These are phyloP conservation scores for Yarrowia alimentaria DNA, from an alignment of 805 yeast genomes.

Conservation along the genomic window DNA sequence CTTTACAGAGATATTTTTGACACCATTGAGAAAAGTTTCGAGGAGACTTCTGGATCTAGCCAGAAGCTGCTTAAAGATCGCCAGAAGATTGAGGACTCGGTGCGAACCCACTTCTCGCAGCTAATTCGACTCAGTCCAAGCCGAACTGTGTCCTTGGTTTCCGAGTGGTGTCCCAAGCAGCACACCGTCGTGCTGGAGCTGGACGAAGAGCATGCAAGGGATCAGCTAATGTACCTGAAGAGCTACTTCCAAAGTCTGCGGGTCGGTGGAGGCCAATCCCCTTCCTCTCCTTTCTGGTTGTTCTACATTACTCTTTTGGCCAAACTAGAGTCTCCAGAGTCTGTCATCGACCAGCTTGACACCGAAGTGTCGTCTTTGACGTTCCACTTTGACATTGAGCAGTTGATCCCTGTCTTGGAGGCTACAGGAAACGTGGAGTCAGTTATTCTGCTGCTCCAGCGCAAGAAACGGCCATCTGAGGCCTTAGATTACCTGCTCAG, in stretches of 20 bases:
- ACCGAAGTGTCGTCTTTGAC: background rate
- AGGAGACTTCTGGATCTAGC: conserved; percentile 13
- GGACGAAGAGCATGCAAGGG: conserved; percentile 32
- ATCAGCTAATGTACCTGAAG: conserved; percentile 14
- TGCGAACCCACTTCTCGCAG: background rate
- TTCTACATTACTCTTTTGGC: conserved; percentile 5
- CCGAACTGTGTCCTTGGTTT: conserved; percentile 36
- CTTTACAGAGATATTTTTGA: conserved; percentile 26
- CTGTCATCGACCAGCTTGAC: background rate
- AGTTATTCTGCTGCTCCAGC: background rate
- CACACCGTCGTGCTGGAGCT: conserved; percentile 43
- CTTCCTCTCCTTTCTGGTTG: background rate
- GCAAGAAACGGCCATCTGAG: conserved; percentile 6
- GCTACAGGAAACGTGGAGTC: conserved; percentile 4
- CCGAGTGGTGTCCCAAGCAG: conserved; percentile 43
- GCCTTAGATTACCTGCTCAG: background rate
- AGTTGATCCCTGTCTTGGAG: background rate
- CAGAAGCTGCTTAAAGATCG: conserved; percentile 33
- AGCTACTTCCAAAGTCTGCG: conserved; percentile 11
- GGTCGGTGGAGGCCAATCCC: conserved; percentile 2
- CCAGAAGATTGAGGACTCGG: conserved; percentile 10
- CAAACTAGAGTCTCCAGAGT: background rate
- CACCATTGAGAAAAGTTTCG: conserved; percentile 32
- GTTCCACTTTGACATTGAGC: background rate
- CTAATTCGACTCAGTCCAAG: conserved; percentile 12